phyloP scores from a whole-genome alignment of 139 green algal species.

The Desmodesmus armatus region DNA sequence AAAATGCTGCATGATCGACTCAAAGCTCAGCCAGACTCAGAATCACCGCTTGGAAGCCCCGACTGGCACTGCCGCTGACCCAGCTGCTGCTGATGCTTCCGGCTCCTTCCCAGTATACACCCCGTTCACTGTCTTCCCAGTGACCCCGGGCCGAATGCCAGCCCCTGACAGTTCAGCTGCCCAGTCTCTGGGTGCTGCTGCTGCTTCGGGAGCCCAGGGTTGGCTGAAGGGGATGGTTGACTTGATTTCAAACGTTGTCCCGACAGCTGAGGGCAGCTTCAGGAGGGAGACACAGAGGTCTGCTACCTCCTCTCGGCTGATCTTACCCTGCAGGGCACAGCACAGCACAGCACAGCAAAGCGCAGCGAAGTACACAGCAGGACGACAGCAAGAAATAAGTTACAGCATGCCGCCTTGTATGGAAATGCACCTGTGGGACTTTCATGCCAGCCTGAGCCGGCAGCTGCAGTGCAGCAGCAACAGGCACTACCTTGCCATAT shows the following conservation, averaged over 20 bases:
- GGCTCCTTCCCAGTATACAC: constrained; percentile 73
- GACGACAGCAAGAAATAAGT: background rate
- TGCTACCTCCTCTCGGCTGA: constrained; percentile 86
- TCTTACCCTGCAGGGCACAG: constrained; percentile 76
- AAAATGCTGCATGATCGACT: too few relatives aligned
- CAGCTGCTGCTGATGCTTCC: constrained; percentile 56
- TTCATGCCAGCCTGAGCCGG: background rate
- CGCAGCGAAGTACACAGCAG: background rate
- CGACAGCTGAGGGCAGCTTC: constrained; percentile 45
- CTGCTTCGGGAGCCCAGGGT: constrained; percentile 56
- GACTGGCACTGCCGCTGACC: too few relatives aligned
- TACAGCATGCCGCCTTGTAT: background rate
- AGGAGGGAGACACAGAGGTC: constrained; percentile 85
- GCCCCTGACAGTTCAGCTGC: constrained; percentile 44
- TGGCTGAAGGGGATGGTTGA: constrained; percentile 85
- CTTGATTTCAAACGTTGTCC: constrained; percentile 92
- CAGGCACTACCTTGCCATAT: background rate
- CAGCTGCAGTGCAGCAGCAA: too few relatives aligned
- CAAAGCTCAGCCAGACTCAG: too few relatives aligned
- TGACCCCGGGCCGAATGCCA: constrained; percentile 66
- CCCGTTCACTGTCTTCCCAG: constrained; percentile 78
- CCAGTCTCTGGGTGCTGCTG: constrained; percentile 62
- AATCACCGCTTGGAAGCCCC: too few relatives aligned
- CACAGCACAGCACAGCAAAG: constrained; percentile 44
- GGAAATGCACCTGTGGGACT: background rate